Evolutionary conservation across 306 rosid species (phyloP), one percentile per base, ranked within the genome.

Genomic region (Prunus fruticosa): DNA sequence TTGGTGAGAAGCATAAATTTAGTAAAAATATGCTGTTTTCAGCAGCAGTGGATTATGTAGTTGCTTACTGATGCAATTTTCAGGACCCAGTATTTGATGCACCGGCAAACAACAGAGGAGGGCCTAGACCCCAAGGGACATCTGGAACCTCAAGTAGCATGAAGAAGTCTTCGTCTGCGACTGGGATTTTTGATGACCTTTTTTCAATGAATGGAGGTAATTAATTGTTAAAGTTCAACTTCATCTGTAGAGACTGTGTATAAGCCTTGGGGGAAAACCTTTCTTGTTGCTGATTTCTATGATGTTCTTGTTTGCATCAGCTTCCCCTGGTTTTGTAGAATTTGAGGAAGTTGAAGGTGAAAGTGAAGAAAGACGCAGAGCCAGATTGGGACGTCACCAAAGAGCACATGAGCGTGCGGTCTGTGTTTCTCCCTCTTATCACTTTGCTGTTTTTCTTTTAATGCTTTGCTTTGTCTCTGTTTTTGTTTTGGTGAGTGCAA

Each of bases 331-430:
- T 72, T 64, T 84, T 82, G 87, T 63, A 49, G 81, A 79, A 71
- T 92, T 92, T 41, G 49, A 83, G 78, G 99, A 92, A 81, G 76
- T 92, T 82, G 97, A 88, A 76, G 99, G 96, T 25, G 99, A 95
- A 83, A 83, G 87, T 83, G 93, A 89, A 84, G 99, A 92, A 76
- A 90, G 97, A 83, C 82, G 97, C 78, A 92, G 56, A 77, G 89
- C 96, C 7, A 88, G 99, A 87, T 79, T 85, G 76, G 89, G 82
- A 75, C 97, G 96, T 54, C 79, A 84, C 63, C 97, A 87, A 70
- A 88, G 93, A 83, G 78, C 91, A 57, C 81, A 89, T 46, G 90
- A 84, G 58, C 87, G 97, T 34, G 86, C 88, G 86, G 99, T 95
- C 60, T 78, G 93, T 89, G 78, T 78, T 78, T 50, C 67, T 67